These are phyloP conservation scores for Aspergillus neotritici DNA, from an alignment of 2,329 filamentous ascomycete species.

Conservation along the genomic window DNA sequence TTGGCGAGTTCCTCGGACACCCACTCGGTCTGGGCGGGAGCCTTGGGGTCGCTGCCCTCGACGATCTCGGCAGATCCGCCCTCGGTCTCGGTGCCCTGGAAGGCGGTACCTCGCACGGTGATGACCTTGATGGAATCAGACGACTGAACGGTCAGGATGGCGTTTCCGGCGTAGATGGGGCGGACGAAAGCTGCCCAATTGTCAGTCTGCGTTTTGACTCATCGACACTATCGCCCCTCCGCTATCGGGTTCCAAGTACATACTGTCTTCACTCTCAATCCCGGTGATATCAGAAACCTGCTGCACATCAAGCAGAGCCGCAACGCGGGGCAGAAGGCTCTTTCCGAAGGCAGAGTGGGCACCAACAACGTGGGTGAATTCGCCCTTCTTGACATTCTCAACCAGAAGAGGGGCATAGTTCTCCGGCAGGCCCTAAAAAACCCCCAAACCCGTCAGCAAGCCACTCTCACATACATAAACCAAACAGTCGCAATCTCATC, in stretches of 20 bases:
- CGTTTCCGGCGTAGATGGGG: conserved; percentile 96
- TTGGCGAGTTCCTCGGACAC: conserved; percentile 87
- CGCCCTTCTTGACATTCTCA: conserved; percentile 94
- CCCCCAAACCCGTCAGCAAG: conserved; percentile 5
- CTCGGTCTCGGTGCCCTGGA: conserved; percentile 66
- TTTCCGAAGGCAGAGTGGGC: conserved; percentile 96
- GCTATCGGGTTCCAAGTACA: conserved; percentile 20
- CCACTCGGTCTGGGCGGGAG: conserved; percentile 72
- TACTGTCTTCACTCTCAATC: conserved; percentile 81
- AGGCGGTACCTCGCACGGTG: conserved; percentile 89
- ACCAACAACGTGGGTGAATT: conserved; percentile 85
- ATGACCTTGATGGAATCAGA: conserved; percentile 79
- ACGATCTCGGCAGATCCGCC: conserved; percentile 71
- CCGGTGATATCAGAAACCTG: conserved; percentile 87
- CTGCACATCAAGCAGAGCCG: conserved; percentile 84
- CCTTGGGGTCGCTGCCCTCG: conserved; percentile 78
- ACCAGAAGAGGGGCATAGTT: conserved; percentile 89
- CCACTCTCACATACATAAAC: neutral
- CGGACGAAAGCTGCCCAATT: conserved; percentile 68
- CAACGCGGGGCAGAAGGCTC: conserved; percentile 83
- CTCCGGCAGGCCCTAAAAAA: conserved; percentile 71
- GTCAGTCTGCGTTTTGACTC: conserved; percentile 18
- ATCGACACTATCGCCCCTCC: conserved; percentile 6
- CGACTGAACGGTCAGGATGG: conserved; percentile 91
- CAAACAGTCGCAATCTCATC: neutral